These are phyloP conservation scores for Basipetospora sp. DNA, from an alignment of 2,329 filamentous ascomycete species.

Conservation along the genomic window DNA sequence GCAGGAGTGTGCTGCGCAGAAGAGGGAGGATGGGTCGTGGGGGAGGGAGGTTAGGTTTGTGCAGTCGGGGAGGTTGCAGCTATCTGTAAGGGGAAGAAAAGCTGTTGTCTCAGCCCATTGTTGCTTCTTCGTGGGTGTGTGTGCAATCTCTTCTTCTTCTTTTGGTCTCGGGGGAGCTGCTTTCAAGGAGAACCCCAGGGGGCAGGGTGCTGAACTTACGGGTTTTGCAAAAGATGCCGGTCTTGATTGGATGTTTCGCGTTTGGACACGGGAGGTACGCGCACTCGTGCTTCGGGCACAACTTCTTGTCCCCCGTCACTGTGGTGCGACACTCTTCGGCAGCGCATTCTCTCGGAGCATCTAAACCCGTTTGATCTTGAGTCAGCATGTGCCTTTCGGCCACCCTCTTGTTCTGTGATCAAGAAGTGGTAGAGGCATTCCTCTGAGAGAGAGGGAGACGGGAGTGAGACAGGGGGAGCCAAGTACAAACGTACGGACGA, in stretches of 20 bases:
- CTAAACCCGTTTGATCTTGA: neutral
- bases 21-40: constrained; percentile 2
- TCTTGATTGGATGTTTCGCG: constrained; percentile 3
- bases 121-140: neutral
- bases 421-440: no score
- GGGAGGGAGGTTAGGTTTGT: constrained; percentile 7
- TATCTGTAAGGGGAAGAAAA: no score
- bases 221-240: constrained; percentile 6
- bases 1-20: constrained; percentile 9
- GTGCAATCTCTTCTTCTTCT: no score
- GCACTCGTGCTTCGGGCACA: constrained; percentile 9
- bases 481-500: neutral
- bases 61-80: constrained; percentile 6
- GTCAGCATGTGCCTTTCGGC: no score
- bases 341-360: neutral
- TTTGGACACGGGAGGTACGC: constrained; percentile 6
- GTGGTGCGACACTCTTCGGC: neutral
- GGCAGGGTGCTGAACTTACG: constrained; percentile 4
- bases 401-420: no score
- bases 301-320: neutral
- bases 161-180: neutral
- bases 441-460: no score
- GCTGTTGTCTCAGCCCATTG: neutral
- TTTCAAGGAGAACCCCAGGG: neutral
- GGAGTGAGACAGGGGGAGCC: no score